phyloP scores from a whole-genome alignment of 768 basidiomycete genomes.

The Asterophora parasitica region DNA sequence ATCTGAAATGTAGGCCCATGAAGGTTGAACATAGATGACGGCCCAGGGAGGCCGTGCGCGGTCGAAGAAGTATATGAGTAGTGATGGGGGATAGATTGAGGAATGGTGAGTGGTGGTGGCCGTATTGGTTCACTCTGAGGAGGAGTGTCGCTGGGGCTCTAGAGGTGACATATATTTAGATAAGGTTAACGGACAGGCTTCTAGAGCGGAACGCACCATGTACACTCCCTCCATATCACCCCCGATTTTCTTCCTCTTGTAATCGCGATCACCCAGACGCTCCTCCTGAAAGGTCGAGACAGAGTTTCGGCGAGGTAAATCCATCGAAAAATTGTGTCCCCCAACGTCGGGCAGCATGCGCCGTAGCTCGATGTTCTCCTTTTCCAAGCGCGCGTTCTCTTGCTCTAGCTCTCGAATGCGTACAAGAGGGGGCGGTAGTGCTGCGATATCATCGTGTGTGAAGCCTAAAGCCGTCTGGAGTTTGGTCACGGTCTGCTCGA shows the following conservation, averaged over 20 bases:
- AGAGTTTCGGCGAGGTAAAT: slow-evolving; percentile 43
- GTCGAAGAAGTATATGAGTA: slow-evolving; percentile 39
- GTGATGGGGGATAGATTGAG: slow-evolving; percentile 50
- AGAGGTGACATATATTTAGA: not conserved
- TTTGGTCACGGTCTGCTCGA: slow-evolving; percentile 83
- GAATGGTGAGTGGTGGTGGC: slow-evolving; percentile 61
- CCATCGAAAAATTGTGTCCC: slow-evolving; percentile 32
- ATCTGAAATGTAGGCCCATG: slow-evolving; percentile 58
- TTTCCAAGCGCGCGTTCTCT: slow-evolving; percentile 65
- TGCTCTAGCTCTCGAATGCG: slow-evolving; percentile 82
- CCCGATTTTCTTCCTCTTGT: slow-evolving; percentile 55
- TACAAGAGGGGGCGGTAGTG: slow-evolving; percentile 64
- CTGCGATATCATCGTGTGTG: slow-evolving; percentile 69
- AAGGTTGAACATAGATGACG: slow-evolving; percentile 47
- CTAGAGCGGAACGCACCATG: slow-evolving; percentile 31
- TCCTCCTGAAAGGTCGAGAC: slow-evolving; percentile 44
- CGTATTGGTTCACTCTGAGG: slow-evolving; percentile 37
- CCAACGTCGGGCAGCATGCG: slow-evolving; percentile 52
- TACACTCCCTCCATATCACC: slow-evolving; percentile 49
- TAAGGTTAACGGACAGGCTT: not conserved
- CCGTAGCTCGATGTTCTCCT: slow-evolving; percentile 73
- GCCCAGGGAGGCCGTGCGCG: slow-evolving; percentile 33
- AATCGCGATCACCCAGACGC: slow-evolving; percentile 52
- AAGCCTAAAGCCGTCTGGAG: slow-evolving; percentile 72
- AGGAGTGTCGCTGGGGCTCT: slow-evolving; percentile 45